Evolutionary conservation across 2,329 filamentous ascomycete species (phyloP), one percentile per base, ranked within the genome.

Genomic region (Akanthomyces lecanii): DNA sequence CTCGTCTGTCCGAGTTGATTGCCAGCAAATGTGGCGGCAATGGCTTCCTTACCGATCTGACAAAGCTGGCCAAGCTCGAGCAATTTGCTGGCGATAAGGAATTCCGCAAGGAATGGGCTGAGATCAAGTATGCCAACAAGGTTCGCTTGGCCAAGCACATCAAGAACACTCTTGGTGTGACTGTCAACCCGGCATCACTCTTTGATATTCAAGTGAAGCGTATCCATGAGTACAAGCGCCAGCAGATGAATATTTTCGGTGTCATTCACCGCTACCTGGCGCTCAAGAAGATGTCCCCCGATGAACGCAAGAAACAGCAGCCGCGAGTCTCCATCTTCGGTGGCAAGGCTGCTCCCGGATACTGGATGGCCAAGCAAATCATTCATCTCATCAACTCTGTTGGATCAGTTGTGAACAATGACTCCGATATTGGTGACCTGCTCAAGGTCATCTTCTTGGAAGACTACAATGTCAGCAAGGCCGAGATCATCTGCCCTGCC

Each of bases 311-410:
- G 83, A 95, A 95, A 79, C 83, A 91, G 65, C 85, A 89, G 51
- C 92, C 93, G 18, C 89, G 94, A 58, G 95, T 98, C 11, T 95
- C 90, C 63, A 96, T 99, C 75, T 98, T 99, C 74, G 95, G 95
- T 73, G 95, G 95, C 70, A 99, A 99, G 79, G 95, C 95, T 30
- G 95, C 95, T 2, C 95, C 95, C 0, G 95, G 95, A 18, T 99
- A 99, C 82, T 99, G 95, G 95, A 99, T 98, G 95, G 95, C 95
- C 44, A 99, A 99, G 85, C 96, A 95, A 47, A 92, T 97, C 68
- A 99, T 99, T 70, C 94, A 98, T 74, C 85, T 99, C 63, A 88
- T 99, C 81, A 98, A 97, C 80, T 89, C 88, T 65, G 95, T 98
- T 30, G 92, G 92, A 4, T 79, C 86, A 18, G 90, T 98, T 3